Base-by-base conservation (phyloP, 495 filamentous ascomycete species). In the Hyaloscypha hepaticicola region DNA sequence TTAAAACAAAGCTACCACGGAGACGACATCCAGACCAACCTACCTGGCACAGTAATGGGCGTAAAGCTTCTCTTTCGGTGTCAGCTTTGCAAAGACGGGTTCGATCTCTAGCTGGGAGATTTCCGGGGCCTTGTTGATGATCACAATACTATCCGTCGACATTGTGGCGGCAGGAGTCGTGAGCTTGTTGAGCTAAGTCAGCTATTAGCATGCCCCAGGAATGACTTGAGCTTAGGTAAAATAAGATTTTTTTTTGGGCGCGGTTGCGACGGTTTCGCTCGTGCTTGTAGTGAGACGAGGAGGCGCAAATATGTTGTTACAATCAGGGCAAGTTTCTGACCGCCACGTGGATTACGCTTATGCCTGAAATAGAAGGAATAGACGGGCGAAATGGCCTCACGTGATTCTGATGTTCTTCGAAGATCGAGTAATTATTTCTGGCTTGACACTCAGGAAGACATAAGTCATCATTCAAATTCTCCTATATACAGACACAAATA, bases 1-100 rank as follows among this genome's bases (percentile, higher is more conserved):
- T n/a, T n/a, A n/a, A n/a, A n/a, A n/a, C n/a, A n/a, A n/a, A n/a
- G n/a, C n/a, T n/a, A n/a, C n/a, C n/a, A n/a, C n/a, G n/a, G n/a
- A n/a, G n/a, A n/a, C n/a, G n/a, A n/a, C 50, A 55, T 22, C 31
- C 19, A 52, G 25, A 24, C 0, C 24, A 51, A 58, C 19, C 7
- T 63, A 55, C 50, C 50, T 33, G 52, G 27, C 51, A 9, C 27
- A 41, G 22, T 55, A 61, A 66, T 77, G 71, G 27, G 73, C 71
- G 64, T 75, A 75, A 5, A 72, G 65, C 55, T 72, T 74, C 58
- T 77, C 72, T 21, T 66, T 27, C 55, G 61, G 16, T 48, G 31
- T 34, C 51, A 66, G 9, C 1, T n/a, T 57, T 21, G 53, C n/a
- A 5, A 57, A 57, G 25, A 11, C 53, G 31, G 31, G 0, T 57